Evolutionary conservation across 2,329 filamentous ascomycete genomes (phyloP).

Genomic region (Thielaviopsis populi): DNA sequence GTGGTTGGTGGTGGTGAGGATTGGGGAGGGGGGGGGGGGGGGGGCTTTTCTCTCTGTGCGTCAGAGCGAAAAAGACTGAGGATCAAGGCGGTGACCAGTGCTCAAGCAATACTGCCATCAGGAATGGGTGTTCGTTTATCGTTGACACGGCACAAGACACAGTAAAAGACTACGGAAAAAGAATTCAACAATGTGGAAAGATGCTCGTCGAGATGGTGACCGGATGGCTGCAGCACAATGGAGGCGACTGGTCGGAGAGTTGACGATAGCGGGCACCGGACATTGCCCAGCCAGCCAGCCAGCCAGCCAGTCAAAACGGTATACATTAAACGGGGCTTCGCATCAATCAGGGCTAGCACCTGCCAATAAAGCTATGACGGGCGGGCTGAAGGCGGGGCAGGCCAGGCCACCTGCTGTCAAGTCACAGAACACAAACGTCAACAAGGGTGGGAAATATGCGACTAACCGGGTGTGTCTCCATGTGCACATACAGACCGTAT

Average conservation of each 20-base stretch:
- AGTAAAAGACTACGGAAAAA: not conserved
- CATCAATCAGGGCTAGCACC: not conserved
- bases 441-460: not conserved
- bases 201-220: not conserved
- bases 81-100: not conserved
- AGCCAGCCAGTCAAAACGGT: not conserved
- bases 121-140: not conserved
- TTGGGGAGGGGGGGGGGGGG: too few species aligned
- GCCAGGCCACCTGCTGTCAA: not conserved
- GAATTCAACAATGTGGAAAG: constrained; percentile 4
- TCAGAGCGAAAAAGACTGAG: not conserved
- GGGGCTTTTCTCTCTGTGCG: too few species aligned
- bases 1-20: too few species aligned
- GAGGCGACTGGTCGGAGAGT: not conserved
- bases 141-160: not conserved
- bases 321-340: constrained; percentile 2
- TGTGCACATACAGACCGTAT: too few species aligned
- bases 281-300: not conserved
- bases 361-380: not conserved
- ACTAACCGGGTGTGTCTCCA: not conserved
- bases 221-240: constrained; percentile 1
- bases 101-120: not conserved
- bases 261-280: not conserved
- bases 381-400: not conserved
- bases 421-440: not conserved